Base-by-base conservation (phyloP, 139 green algal species). In the Auxenochlorella protothecoides region DNA sequence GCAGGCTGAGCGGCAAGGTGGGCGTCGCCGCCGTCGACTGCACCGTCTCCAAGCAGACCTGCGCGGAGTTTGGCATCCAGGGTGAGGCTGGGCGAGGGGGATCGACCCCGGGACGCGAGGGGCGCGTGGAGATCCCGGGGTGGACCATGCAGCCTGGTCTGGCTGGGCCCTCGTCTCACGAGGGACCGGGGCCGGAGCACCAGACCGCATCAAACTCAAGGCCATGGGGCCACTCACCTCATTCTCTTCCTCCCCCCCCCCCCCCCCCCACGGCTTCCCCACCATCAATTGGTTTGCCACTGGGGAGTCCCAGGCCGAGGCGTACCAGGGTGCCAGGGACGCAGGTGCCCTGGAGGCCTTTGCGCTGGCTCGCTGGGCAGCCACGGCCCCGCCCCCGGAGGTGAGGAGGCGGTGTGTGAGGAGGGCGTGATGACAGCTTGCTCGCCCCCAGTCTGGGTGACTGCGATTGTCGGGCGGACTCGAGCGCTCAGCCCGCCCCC, bases 1-100 rank as follows among this genome's bases (percentile, higher is more conserved):
- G 12, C 6, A 3, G 69, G n/a, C 66, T 90, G 5, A 59, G 82
- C 57, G 91, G 87, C 69, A 89, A 86, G 70, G 87, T 96, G 51
- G 89, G 87, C 60, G 57, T 97, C n/a, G 91, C 85, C 10, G 89
- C 91, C 0, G 91, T 97, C 27, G 88, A 97, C 81, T 97, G 92
- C 81, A 92, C 88, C 0, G 74, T 44, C 3, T 77, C 88, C 71
- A 69, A 91, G 78, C 70, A 79, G 12, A 85, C 80, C 3, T 92
- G 88, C 75, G 53, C 53, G 27, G 73, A 89, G 72, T 91, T 78
- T 64, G 69, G 75, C 6, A 79, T 92, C 52, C 79, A 80, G 56
- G 71, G 64, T 76, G 71, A 55, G 71, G 10, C 6, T 8, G 15
- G 55, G 55, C 11, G 5, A 12, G 12, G 12, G 12, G 59, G 59